Conservation (phyloP, 2,329 filamentous ascomycete species). For the Cordyceps pruinosa region DNA sequence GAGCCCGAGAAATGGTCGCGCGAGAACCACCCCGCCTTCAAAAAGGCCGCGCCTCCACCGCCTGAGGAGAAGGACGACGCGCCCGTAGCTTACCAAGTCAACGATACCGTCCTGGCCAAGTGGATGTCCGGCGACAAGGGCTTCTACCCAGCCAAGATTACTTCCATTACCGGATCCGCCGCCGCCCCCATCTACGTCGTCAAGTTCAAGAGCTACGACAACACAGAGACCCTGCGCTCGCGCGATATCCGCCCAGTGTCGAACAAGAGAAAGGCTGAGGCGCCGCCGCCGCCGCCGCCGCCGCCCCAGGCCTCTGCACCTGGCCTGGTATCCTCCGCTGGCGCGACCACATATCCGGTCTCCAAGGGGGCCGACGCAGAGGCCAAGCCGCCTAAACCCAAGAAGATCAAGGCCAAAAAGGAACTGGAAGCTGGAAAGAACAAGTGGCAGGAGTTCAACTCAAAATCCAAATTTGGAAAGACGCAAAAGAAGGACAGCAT, state of each 20-base stretch:
- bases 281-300: constrained; percentile 46
- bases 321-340: constrained; percentile 46
- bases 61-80: constrained; percentile 47
- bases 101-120: constrained; percentile 83
- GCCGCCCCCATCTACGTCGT: constrained; percentile 88
- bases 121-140: constrained; percentile 84
- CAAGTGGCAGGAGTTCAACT: constrained; percentile 91
- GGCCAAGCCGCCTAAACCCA: constrained; percentile 67
- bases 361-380: constrained; percentile 55
- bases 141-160: constrained; percentile 90
- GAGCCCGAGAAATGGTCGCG: constrained; percentile 68
- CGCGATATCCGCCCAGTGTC: constrained; percentile 78
- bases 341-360: constrained; percentile 53
- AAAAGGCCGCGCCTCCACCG: constrained; percentile 37
- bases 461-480: constrained; percentile 66
- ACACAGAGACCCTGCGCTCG: constrained; percentile 71
- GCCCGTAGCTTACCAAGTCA: constrained; percentile 66
- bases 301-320: constrained; percentile 28
- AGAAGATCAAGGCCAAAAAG: constrained; percentile 86
- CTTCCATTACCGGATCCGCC: constrained; percentile 87
- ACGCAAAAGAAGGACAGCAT: constrained; percentile 82
- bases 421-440: constrained; percentile 84
- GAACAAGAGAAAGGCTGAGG: constrained; percentile 83
- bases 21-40: constrained; percentile 73
- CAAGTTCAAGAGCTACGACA: constrained; percentile 88